These are phyloP conservation scores for Viola pubescens DNA, from an alignment of 441 rosid genomes.

Conservation along the genomic window DNA sequence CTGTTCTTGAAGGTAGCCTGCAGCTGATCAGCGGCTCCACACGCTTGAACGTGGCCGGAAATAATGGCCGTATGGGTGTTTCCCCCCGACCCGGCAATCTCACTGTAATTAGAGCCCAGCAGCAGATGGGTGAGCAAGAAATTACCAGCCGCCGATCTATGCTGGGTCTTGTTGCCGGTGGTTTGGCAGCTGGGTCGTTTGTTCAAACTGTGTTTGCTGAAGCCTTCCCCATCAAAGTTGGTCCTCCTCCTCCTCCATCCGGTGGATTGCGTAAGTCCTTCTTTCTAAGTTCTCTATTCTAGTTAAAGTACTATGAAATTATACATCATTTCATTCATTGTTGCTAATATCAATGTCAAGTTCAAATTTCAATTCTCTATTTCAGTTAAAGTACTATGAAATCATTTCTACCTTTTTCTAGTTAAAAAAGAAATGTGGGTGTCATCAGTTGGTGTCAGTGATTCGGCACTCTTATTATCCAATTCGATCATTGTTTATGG, in stretches of 20 bases:
- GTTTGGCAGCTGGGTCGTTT: constrained; percentile 64
- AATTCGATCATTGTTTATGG: too few relatives aligned
- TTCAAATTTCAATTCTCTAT: too few relatives aligned
- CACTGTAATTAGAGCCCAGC: constrained; percentile 43
- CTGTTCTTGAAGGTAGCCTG: constrained; percentile 59
- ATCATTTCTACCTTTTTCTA: too few relatives aligned
- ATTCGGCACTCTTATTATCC: too few relatives aligned
- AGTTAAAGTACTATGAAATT: not conserved
- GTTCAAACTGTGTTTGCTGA: constrained; percentile 69
- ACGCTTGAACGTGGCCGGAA: constrained; percentile 34
- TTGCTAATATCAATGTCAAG: too few relatives aligned
- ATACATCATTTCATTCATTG: too few relatives aligned
- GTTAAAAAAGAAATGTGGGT: too few relatives aligned
- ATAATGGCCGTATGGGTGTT: constrained; percentile 21
- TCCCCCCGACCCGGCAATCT: constrained; percentile 28
- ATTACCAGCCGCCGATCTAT: constrained; percentile 53
- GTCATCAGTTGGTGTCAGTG: too few relatives aligned
- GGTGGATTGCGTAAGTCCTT: constrained; percentile 89
- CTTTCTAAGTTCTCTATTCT: not conserved
- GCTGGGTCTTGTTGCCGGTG: constrained; percentile 66
- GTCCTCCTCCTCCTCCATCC: constrained; percentile 81
- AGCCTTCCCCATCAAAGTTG: constrained; percentile 62
- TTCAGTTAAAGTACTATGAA: too few relatives aligned
- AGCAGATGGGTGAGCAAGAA: constrained; percentile 39
- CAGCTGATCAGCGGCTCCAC: constrained; percentile 47